A percentile compares a stretch with the other conserved stretches of the same genome.
phyloP scores from a whole-genome alignment of 257 asterid species.

The Handroanthus guayacan region DNA sequence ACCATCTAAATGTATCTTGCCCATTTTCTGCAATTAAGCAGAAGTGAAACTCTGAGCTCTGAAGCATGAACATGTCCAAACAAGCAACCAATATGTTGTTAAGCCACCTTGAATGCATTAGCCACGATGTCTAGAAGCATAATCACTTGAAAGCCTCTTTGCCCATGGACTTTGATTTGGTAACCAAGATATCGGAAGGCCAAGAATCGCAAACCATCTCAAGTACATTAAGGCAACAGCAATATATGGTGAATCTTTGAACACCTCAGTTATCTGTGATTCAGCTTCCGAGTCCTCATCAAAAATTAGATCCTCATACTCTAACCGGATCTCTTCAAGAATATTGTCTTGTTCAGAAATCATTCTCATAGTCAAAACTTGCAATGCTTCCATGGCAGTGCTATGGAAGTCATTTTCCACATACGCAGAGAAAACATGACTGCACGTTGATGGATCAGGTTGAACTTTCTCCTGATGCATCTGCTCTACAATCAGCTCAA shows the following conservation, averaged over 20 bases:
- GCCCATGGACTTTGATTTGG: slow-evolving; percentile 80
- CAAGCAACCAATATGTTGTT: background rate
- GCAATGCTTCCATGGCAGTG: slow-evolving; percentile 92
- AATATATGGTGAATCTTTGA: slow-evolving; percentile 53
- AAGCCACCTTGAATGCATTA: slow-evolving; percentile 20
- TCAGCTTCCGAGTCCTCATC: slow-evolving; percentile 59
- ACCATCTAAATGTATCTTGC: background rate
- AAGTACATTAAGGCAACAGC: slow-evolving; percentile 66
- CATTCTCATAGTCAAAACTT: slow-evolving; percentile 83
- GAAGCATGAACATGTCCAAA: slow-evolving; percentile 1
- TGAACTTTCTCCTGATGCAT: slow-evolving; percentile 74
- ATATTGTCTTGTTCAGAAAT: slow-evolving; percentile 56
- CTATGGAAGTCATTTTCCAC: slow-evolving; percentile 53
- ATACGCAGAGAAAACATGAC: slow-evolving; percentile 72
- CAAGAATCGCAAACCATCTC: slow-evolving; percentile 75
- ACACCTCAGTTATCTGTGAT: slow-evolving; percentile 52
- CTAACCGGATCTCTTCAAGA: slow-evolving; percentile 52
- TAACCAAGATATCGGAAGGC: slow-evolving; percentile 59
- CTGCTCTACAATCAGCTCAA: slow-evolving; percentile 75
- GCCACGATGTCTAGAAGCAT: slow-evolving; percentile 46
- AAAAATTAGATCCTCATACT: slow-evolving; percentile 60
- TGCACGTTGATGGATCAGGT: slow-evolving; percentile 85
- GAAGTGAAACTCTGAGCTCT: background rate
- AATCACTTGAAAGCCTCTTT: slow-evolving; percentile 55
- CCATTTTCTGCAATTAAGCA: background rate